phyloP scores from a whole-genome alignment of 1,284 basidiomycete genomes.

The Waitea zeae region DNA sequence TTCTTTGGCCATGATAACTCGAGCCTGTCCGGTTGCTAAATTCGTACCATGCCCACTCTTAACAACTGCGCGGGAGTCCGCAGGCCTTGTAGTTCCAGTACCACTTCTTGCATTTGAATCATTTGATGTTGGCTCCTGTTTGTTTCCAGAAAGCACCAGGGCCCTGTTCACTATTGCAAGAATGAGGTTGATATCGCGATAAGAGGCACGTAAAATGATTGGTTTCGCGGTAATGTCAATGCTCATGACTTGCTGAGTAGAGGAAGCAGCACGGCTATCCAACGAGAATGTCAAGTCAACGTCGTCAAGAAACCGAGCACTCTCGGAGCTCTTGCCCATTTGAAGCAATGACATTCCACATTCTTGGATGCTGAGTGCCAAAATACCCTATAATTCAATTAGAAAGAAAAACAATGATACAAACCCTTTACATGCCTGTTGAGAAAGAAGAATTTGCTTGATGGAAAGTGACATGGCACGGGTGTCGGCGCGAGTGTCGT shows the following conservation, averaged over 20 bases:
- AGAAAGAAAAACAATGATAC: not conserved
- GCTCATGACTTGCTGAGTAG: slow-evolving; percentile 66
- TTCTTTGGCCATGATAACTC: slow-evolving; percentile 64
- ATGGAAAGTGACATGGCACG: slow-evolving; percentile 83
- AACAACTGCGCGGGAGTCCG: no score
- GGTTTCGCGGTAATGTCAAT: slow-evolving; percentile 77
- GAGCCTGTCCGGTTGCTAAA: slow-evolving; percentile 39
- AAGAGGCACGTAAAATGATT: slow-evolving; percentile 83
- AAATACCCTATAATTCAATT: slow-evolving; percentile 35
- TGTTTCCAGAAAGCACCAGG: slow-evolving; percentile 47
- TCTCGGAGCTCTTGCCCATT: slow-evolving; percentile 79
- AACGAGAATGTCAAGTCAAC: slow-evolving; percentile 79
- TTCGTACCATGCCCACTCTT: no score
- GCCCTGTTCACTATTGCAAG: slow-evolving; percentile 83
- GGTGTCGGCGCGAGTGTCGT: slow-evolving; percentile 65
- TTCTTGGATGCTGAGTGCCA: slow-evolving; percentile 69
- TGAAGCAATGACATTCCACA: slow-evolving; percentile 89
- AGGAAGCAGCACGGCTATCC: slow-evolving; percentile 63
- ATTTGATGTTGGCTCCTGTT: no score
- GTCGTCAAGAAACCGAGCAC: slow-evolving; percentile 87
- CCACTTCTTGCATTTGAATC: no score
- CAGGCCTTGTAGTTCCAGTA: no score
- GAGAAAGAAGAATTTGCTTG: slow-evolving; percentile 78
- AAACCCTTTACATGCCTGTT: slow-evolving; percentile 47
- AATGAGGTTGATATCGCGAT: slow-evolving; percentile 86